Percentiles rank a stretch among this genome's conserved stretches.
Conservation (phyloP, 257 asterid species). For the Petunia axillaris region DNA sequence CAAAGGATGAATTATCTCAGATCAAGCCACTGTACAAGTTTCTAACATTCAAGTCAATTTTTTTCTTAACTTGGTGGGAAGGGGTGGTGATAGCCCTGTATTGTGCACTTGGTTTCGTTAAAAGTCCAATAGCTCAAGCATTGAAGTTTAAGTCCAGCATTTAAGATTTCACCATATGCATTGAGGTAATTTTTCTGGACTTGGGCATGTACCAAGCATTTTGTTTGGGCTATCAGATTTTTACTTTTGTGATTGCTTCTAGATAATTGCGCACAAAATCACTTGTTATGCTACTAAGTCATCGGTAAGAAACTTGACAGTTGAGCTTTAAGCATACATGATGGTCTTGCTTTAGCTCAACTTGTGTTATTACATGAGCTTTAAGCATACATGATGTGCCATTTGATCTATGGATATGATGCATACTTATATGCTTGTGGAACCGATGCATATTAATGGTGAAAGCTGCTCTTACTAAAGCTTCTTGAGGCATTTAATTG, state of each 20-base stretch:
- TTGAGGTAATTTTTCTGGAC: constrained; percentile 75
- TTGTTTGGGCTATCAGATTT: background rate
- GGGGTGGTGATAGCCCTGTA: constrained; percentile 91
- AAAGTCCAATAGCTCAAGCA: constrained; percentile 89
- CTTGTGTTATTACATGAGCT: background rate
- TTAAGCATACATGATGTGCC: constrained; percentile 16
- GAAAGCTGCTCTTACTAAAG: constrained; percentile 1
- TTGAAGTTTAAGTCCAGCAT: constrained; percentile 83
- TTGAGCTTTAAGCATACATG: background rate
- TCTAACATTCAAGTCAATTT: constrained; percentile 94
- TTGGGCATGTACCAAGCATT: background rate
- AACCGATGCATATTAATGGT: constrained; percentile 5
- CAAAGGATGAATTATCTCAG: constrained; percentile 90
- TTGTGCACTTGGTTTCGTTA: constrained; percentile 70
- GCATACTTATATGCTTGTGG: background rate
- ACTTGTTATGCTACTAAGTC: background rate
- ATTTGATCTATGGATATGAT: background rate
- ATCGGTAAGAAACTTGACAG: background rate
- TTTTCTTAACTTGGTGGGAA: constrained; percentile 99
- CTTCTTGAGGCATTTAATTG: background rate
- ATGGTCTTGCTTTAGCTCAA: constrained; percentile 4
- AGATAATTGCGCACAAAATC: background rate
- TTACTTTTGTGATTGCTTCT: constrained; percentile 9
- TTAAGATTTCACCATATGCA: constrained; percentile 93
- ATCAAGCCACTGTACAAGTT: constrained; percentile 91